Conservation (phyloP, 495 filamentous ascomycete species). For the Cenococcum geophilum region DNA sequence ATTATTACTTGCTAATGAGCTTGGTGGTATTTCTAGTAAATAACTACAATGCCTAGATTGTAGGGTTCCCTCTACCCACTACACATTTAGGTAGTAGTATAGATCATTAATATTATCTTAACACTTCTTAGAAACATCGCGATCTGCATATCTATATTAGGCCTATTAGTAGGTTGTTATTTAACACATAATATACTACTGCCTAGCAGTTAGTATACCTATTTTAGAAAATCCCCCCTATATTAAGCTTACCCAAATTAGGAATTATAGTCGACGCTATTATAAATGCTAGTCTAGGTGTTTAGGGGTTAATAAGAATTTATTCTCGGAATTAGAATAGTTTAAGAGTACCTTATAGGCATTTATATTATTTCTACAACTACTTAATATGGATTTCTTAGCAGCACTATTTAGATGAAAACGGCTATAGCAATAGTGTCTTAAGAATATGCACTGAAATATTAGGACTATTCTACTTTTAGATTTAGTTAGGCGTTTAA, state of each 20-base stretch:
- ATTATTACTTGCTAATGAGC: background rate
- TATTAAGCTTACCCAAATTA: background rate
- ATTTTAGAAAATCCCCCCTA: background rate
- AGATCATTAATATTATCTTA: background rate
- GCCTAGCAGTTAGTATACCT: background rate
- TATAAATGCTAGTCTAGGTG: background rate
- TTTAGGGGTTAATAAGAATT: background rate
- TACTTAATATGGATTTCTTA: background rate
- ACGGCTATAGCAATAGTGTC: background rate
- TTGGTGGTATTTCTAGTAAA: too few relatives aligned
- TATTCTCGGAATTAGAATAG: background rate
- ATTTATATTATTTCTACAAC: background rate
- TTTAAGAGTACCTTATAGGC: background rate
- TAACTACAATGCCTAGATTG: too few relatives aligned
- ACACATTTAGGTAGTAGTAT: background rate
- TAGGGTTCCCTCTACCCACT: too few relatives aligned
- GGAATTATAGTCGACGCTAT: background rate
- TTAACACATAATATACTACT: background rate
- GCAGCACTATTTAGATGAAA: slow-evolving; percentile 3
- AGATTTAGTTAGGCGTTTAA: background rate
- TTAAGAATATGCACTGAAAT: background rate
- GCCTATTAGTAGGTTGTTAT: background rate
- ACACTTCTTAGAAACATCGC: background rate
- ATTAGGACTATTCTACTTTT: background rate
- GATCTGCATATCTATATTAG: background rate